Conservation (phyloP, 208 protist species). For the Sergeia podlipaevii region DNA sequence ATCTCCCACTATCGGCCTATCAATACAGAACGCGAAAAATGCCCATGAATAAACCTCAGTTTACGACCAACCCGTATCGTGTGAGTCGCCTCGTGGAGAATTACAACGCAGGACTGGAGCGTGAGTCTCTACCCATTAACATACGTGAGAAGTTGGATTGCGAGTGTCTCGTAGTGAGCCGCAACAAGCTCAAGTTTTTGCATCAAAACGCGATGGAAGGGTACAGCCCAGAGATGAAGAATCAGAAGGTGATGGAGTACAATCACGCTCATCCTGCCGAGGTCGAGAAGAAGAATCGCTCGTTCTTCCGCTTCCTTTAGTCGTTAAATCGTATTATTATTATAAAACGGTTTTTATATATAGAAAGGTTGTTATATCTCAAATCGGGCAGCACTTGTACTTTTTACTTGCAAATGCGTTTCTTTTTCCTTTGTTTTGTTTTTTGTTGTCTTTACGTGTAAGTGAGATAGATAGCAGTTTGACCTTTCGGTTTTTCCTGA, state of each 20-base stretch:
- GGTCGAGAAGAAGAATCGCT: constrained; percentile 10
- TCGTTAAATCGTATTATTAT: constrained; percentile 3
- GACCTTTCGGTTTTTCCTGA: too few species aligned
- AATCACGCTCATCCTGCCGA: constrained; percentile 26
- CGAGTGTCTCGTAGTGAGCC: constrained; percentile 31
- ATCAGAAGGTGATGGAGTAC: constrained; percentile 52
- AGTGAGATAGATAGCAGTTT: too few species aligned
- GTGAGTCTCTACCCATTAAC: constrained; percentile 43
- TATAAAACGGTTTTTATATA: neutral
- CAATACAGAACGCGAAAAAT: constrained; percentile 7
- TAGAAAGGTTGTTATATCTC: too few species aligned
- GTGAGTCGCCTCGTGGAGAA: constrained; percentile 68
- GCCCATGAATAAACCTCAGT: constrained; percentile 60
- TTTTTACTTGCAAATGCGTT: too few species aligned
- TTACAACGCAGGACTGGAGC: constrained; percentile 66
- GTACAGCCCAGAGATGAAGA: constrained; percentile 56
- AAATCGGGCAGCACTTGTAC: too few species aligned
- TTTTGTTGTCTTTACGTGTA: too few species aligned
- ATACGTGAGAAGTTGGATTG: constrained; percentile 58
- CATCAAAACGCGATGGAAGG: constrained; percentile 72
- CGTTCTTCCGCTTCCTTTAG: constrained; percentile 35
- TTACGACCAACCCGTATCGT: constrained; percentile 61
- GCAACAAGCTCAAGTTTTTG: constrained; percentile 67
- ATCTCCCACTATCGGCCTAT: too few species aligned
- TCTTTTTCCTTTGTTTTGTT: too few species aligned